These are phyloP conservation scores for Dryadomyces quercivorus DNA, from an alignment of 2,329 filamentous ascomycete species.

Conservation along the genomic window DNA sequence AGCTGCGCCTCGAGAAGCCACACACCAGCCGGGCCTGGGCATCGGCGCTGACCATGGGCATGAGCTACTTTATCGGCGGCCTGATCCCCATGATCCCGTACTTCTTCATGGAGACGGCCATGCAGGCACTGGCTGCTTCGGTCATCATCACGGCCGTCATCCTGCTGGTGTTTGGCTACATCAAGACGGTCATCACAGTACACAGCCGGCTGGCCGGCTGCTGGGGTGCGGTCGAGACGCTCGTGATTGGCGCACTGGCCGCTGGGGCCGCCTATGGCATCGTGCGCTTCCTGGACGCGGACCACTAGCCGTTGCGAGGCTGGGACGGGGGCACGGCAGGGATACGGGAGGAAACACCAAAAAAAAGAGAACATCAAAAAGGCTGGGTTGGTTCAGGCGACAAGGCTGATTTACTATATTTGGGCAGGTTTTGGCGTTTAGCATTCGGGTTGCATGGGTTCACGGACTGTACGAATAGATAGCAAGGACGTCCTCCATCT, in stretches of 20 bases:
- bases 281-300: slow-evolving; percentile 41
- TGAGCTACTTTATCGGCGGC: slow-evolving; percentile 59
- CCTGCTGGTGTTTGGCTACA: slow-evolving; percentile 52
- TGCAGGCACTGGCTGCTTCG: slow-evolving; percentile 43
- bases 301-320: neutral
- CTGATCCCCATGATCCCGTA: slow-evolving; percentile 62
- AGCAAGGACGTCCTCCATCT: too few species aligned
- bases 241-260: slow-evolving; percentile 51
- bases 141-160: slow-evolving; percentile 48
- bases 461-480: too few species aligned
- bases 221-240: slow-evolving; percentile 51
- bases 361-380: neutral
- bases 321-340: neutral
- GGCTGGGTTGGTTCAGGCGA: too few species aligned
- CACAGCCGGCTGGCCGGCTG: slow-evolving; percentile 39
- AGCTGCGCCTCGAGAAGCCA: slow-evolving; percentile 34
- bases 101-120: slow-evolving; percentile 39
- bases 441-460: too few species aligned
- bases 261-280: slow-evolving; percentile 54
- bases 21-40: slow-evolving; percentile 32
- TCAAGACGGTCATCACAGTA: slow-evolving; percentile 45
- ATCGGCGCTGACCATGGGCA: slow-evolving; percentile 52
- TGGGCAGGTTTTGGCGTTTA: too few species aligned
- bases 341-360: neutral
- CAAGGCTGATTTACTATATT: too few species aligned